Evolutionary conservation across 2,329 filamentous ascomycete species (phyloP).

Genomic region (Talaromyces sp.): DNA sequence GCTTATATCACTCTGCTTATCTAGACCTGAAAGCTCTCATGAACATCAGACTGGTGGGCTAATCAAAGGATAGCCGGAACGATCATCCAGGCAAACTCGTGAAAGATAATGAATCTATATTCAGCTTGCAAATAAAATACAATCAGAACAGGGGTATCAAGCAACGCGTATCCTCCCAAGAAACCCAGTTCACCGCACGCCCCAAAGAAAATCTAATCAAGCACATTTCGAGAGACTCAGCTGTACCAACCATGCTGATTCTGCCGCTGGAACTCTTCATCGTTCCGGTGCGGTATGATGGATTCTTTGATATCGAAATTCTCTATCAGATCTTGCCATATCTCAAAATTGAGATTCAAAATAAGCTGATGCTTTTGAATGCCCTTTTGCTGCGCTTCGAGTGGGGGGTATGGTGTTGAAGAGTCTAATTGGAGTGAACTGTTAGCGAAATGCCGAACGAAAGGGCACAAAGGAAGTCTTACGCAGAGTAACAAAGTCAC

Average conservation of each 20-base stretch:
- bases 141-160: background rate
- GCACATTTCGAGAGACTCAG: slow-evolving; percentile 27
- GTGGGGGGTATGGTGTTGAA: slow-evolving; percentile 44
- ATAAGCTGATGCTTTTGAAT: slow-evolving; percentile 76
- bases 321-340: slow-evolving; percentile 72
- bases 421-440: slow-evolving; percentile 35
- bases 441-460: slow-evolving; percentile 10
- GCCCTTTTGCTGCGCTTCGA: slow-evolving; percentile 47
- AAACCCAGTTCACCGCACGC: background rate
- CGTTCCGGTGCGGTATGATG: slow-evolving; percentile 77
- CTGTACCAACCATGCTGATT: slow-evolving; percentile 61
- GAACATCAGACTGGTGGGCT: too few species aligned
- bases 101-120: background rate
- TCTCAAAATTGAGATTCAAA: slow-evolving; percentile 77
- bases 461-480: slow-evolving; percentile 37
- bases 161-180: background rate
- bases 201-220: background rate
- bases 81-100: too few species aligned
- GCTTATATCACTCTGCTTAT: too few species aligned
- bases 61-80: too few species aligned
- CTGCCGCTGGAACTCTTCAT: slow-evolving; percentile 51
- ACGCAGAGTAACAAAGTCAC: slow-evolving; percentile 75
- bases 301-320: slow-evolving; percentile 70
- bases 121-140: background rate
- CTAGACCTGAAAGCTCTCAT: too few species aligned